phyloP scores from a whole-genome alignment of 2,329 filamentous ascomycete genomes.

The Gaeumannomyces tritici region DNA sequence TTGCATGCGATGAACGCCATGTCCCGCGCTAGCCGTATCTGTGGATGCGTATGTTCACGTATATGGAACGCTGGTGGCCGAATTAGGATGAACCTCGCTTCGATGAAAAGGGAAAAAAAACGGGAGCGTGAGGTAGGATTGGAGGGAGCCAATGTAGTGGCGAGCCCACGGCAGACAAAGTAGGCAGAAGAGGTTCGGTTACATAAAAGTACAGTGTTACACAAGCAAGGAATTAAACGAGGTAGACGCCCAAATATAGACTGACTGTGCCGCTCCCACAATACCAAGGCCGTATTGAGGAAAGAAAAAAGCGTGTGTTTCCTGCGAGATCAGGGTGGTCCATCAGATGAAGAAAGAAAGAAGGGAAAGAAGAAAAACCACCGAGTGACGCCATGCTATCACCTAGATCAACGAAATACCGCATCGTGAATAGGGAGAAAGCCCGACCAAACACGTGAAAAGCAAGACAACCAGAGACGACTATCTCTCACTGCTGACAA shows the following conservation, averaged over 20 bases:
- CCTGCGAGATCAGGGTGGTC: not conserved
- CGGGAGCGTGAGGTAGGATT: too few species aligned
- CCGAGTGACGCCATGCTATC: not conserved
- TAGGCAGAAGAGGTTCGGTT: too few species aligned
- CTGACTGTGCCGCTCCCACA: not conserved
- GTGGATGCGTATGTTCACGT: too few species aligned
- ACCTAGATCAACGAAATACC: too few species aligned
- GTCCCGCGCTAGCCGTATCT: too few species aligned
- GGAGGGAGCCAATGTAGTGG: too few species aligned
- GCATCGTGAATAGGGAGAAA: not conserved
- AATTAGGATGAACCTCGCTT: too few species aligned
- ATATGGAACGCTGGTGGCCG: too few species aligned
- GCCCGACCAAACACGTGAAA: not conserved
- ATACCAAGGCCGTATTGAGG: not conserved
- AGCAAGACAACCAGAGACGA: not conserved
- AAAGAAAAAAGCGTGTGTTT: not conserved
- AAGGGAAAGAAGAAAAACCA: not conserved
- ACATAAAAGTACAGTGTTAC: too few species aligned
- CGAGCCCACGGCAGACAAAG: too few species aligned
- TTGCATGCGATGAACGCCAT: not conserved
- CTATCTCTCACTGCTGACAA: conserved; percentile 16
- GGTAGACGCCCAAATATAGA: not conserved
- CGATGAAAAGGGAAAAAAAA: too few species aligned
- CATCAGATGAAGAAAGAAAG: not conserved
- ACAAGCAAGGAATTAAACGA: too few species aligned